Evolutionary conservation across 257 asterid species (phyloP).

Genomic region (Avicennia marina): DNA sequence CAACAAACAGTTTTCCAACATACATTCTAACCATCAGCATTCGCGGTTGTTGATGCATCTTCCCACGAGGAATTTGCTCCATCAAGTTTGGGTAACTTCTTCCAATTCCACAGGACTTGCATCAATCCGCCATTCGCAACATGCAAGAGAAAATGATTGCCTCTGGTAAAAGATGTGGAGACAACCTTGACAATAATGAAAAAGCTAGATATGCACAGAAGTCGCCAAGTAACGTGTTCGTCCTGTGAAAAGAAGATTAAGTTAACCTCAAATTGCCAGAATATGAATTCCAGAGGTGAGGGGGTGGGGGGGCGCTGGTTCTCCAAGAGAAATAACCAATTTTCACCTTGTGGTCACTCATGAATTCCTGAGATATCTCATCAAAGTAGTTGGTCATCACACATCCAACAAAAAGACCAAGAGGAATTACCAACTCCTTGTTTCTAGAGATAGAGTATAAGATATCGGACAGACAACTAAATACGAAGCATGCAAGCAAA

Average conservation of each 20-base stretch:
- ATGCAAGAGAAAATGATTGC: conserved; percentile 38
- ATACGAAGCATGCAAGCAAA: conserved; percentile 30
- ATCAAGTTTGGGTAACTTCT: conserved; percentile 17
- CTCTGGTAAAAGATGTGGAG: conserved; percentile 20
- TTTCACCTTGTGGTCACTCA: conserved; percentile 36
- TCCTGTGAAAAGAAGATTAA: conserved; percentile 38
- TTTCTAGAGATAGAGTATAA: conserved; percentile 41
- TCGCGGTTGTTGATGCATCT: conserved; percentile 15
- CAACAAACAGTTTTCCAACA: neutral
- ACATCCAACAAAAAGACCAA: conserved; percentile 55
- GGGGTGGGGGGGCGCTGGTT: too few species aligned
- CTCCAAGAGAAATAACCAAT: too few species aligned
- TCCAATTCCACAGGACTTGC: conserved; percentile 54
- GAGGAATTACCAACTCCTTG: conserved; percentile 56
- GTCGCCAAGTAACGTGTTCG: conserved; percentile 22
- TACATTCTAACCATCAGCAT: conserved; percentile 20
- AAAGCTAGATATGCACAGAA: conserved; percentile 41
- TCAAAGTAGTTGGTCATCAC: conserved; percentile 35
- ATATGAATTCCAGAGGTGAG: neutral
- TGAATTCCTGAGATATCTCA: conserved; percentile 38
- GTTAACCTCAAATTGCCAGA: neutral
- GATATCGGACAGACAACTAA: conserved; percentile 40
- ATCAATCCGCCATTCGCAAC: conserved; percentile 62
- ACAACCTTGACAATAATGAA: conserved; percentile 41
- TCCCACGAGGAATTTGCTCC: conserved; percentile 22